Percentiles rank a stretch among this genome's conserved stretches.
Evolutionary conservation across 306 rosid genomes (phyloP).

Genomic region (Cucurbita argyrosperma): DNA sequence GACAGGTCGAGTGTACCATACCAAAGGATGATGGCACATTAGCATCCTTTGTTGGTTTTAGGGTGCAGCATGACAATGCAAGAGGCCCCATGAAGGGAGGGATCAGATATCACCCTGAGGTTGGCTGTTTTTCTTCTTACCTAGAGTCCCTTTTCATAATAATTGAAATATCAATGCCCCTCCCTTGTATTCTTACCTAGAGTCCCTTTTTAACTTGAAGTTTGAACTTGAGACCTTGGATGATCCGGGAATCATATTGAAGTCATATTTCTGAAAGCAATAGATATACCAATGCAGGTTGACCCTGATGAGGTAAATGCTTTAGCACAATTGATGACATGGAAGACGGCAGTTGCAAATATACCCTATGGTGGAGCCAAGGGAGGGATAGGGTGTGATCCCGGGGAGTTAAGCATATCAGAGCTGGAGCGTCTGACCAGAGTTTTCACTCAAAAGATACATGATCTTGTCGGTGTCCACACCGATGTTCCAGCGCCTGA

Average conservation of each 20-base stretch:
- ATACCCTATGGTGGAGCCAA: constrained; percentile 97
- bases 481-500: constrained; percentile 96
- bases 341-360: constrained; percentile 98
- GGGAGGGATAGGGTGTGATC: constrained; percentile 92
- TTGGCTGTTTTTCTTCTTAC: not conserved
- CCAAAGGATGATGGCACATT: constrained; percentile 82
- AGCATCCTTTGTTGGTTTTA: constrained; percentile 81
- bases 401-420: constrained; percentile 46
- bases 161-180: not conserved
- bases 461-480: constrained; percentile 71
- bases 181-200: not conserved
- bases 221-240: not conserved
- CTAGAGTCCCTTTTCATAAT: not conserved
- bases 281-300: constrained; percentile 30
- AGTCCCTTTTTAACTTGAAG: not conserved
- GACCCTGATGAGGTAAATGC: constrained; percentile 99
- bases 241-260: not conserved
- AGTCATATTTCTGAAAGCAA: not conserved
- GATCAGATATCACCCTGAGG: constrained; percentile 99
- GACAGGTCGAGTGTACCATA: constrained; percentile 88
- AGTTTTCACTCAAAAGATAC: constrained; percentile 92
- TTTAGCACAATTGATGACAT: constrained; percentile 89
- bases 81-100: constrained; percentile 99
- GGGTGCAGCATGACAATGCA: constrained; percentile 93
- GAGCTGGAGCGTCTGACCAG: constrained; percentile 85